Evolutionary conservation across 2,329 filamentous ascomycete genomes (phyloP).

Genomic region (Aspergillus piperis): DNA sequence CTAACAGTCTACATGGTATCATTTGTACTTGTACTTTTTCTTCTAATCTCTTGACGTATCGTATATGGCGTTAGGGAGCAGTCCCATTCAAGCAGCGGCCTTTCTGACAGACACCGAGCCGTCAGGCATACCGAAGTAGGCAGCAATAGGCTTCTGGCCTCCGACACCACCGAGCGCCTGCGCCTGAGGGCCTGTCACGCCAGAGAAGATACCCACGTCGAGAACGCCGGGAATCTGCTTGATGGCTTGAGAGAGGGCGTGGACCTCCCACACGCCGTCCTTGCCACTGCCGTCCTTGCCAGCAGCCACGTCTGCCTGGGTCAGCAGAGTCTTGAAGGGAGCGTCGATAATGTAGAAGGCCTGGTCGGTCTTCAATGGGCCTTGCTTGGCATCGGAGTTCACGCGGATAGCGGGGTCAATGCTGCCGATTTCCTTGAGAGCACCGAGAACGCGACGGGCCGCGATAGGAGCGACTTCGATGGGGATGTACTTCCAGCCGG

Average conservation of each 20-base stretch:
- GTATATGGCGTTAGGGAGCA: constrained; percentile 1
- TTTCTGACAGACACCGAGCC: constrained; percentile 63
- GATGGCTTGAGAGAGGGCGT: constrained; percentile 70
- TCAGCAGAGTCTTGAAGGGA: constrained; percentile 74
- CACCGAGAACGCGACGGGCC: constrained; percentile 72
- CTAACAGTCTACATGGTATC: constrained; percentile 23
- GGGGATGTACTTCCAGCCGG: constrained; percentile 79
- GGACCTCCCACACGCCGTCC: constrained; percentile 77
- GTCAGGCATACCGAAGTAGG: constrained; percentile 90
- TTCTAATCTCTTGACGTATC: constrained; percentile 1
- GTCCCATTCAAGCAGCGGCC: constrained; percentile 29
- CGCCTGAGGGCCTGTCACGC: constrained; percentile 72
- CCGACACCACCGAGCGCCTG: constrained; percentile 62
- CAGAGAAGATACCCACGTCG: constrained; percentile 88
- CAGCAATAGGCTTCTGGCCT: constrained; percentile 87
- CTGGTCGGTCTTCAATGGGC: constrained; percentile 82
- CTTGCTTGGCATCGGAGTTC: constrained; percentile 74
- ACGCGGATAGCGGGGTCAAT: constrained; percentile 69
- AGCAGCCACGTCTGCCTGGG: constrained; percentile 57
- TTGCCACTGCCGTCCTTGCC: constrained; percentile 56
- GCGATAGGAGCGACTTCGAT: constrained; percentile 91
- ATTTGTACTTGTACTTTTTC: constrained; percentile 14
- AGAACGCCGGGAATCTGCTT: constrained; percentile 83
- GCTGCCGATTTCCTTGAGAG: constrained; percentile 73
- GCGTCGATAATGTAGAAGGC: constrained; percentile 90